Evolutionary conservation across 2,329 filamentous ascomycete genomes (phyloP), one percentile per base, ranked within the genome.

Genomic region (Elsinoe perseae): DNA sequence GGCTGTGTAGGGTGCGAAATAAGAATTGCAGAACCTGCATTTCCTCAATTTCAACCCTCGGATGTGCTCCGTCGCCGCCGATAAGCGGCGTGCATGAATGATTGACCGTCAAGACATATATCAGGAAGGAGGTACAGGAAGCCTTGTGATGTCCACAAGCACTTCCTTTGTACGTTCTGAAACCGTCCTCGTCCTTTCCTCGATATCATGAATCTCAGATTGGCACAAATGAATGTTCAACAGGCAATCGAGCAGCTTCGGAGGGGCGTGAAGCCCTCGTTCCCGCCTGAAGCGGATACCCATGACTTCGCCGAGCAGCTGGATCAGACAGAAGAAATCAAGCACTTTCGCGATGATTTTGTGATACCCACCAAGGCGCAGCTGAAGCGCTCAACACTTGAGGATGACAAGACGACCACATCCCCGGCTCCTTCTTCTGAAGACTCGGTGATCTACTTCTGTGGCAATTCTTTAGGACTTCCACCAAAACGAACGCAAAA

Each of bases 401-500:
- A 57, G 36, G 42, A 34, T 10, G 28, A 56, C 9, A 9, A 18
- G 7, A n/a, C 44, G 6, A 32, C 57, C 4, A 70, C 64, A 5
- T 57, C 58, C 18, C 62, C 57, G 63, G 64, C 56, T 63, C 58
- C 62, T 4, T 28, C 25, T 18, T 64, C 56, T 63, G 58, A 62
- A 23, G 72, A 76, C 25, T 72, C 74, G 46, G 80, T 78, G 58
- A 84, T 89, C 58, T 96, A 95, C 70, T 83, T 96, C 61, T 92
- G 89, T 62, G 91, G 91, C 57, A 95, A 95, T 73, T 95, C 89
- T 0, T 79, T 95, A 1, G 90, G 90, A 36, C 80, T 92, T 3
- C 90, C 95, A 68, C 89, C 91, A 44, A 82, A 80, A 60, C 79
- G 80, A 12, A 83, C 85, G 0, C 76, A 80, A 18, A 73, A 78